A percentile compares a stretch with the other conserved stretches of the same genome.
phyloP scores from a whole-genome alignment of 306 rosid genomes.

The Trifolium repens region DNA sequence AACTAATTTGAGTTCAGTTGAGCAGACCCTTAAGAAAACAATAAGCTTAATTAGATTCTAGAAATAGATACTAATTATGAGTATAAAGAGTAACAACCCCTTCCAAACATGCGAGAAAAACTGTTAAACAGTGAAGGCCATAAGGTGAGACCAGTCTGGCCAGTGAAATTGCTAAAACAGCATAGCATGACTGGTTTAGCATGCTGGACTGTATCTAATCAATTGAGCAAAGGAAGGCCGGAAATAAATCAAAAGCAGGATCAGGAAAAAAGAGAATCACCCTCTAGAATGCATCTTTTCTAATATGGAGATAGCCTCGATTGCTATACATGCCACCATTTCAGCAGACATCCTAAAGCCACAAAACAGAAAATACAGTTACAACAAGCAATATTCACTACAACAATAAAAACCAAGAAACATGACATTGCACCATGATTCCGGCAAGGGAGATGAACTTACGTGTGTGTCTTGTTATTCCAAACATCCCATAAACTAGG shows the following conservation, averaged over 20 bases:
- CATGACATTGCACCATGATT: not conserved
- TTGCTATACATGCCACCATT: conserved; percentile 97
- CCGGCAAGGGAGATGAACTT: conserved; percentile 39
- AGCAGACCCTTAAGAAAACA: not conserved
- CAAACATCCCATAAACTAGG: conserved; percentile 96
- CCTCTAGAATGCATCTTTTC: conserved; percentile 93
- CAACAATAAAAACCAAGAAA: not conserved
- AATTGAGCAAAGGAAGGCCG: not conserved
- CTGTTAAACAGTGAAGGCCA: not conserved
- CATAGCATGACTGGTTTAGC: not conserved
- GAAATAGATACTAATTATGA: not conserved
- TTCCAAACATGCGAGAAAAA: not conserved
- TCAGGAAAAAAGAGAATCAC: conserved; percentile 50
- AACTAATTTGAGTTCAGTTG: not conserved
- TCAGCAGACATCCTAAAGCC: conserved; percentile 77
- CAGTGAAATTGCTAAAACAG: conserved; percentile 1
- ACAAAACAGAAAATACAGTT: conserved; percentile 13
- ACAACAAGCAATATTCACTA: conserved; percentile 8
- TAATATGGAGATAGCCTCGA: conserved; percentile 90
- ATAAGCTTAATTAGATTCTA: conserved; percentile 8
- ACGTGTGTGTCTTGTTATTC: conserved; percentile 79
- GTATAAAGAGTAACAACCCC: not conserved
- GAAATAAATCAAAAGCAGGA: conserved; percentile 18
- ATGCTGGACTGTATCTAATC: conserved; percentile 16
- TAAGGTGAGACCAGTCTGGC: not conserved